Conservation (phyloP, 495 filamentous ascomycete species). For the Hyaloscypha variabilis region DNA sequence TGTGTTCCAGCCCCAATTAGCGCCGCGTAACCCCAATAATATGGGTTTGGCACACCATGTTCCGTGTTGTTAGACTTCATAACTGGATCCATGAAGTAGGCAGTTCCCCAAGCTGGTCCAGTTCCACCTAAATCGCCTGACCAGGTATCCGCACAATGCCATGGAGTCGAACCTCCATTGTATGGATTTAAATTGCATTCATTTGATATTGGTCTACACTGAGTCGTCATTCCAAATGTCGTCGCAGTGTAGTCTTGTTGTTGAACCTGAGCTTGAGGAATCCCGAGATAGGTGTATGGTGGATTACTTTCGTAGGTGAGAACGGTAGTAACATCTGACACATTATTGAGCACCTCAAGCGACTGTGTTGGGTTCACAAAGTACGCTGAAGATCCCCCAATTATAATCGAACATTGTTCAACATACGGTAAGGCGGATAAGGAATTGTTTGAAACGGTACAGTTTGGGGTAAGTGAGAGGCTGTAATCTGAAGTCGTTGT, state of each 20-base stretch:
- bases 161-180: too few species aligned
- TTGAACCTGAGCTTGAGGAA: too few species aligned
- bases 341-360: not conserved
- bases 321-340: not conserved
- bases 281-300: too few species aligned
- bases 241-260: too few species aligned
- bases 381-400: not conserved
- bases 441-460: not conserved
- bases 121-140: not conserved
- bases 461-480: not conserved
- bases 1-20: not conserved
- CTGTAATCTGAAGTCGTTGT: not conserved
- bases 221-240: too few species aligned
- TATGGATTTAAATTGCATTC: too few species aligned
- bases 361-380: not conserved
- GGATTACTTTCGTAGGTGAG: too few species aligned
- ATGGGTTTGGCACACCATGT: not conserved
- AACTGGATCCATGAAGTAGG: not conserved
- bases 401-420: not conserved
- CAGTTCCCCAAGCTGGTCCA: not conserved
- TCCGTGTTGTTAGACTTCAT: too few species aligned
- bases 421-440: not conserved
- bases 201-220: too few species aligned
- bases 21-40: not conserved
- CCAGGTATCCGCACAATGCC: too few species aligned